Evolutionary conservation across 306 rosid species (phyloP), one percentile per base, ranked within the genome.

Genomic region (Lathyrus sativus): DNA sequence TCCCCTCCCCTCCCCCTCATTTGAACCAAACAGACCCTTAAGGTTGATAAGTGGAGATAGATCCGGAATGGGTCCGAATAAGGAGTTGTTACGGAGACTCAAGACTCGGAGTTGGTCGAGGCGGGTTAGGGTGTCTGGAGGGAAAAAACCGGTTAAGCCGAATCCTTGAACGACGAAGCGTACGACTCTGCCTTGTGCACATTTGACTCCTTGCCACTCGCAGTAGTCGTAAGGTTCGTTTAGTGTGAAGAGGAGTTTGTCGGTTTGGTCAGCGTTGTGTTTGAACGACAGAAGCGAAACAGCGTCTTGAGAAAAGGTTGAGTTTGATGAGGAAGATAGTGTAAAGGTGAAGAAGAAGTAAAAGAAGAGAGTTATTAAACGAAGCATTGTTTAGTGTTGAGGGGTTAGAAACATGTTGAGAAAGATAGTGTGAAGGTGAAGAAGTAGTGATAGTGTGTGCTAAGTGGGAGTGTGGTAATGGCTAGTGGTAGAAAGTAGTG

Each of bases 81-180:
- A 84, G 8, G 98, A 90, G 84, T 90, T 92, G 75, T 92, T 92
- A 17, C 72, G 82, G 63, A 92, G 87, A 42, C 81, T 85, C 44
- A 92, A 65, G 29, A 90, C 83, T 14, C 96, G 88, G 68, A 92
- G 93, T 84, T 92, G 98, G 85, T 83, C 88, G 72, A 92, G 93
- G 4, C 68, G 77, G 9, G 88, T 26, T 45, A 92, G 68, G 7
- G 96, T 85, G 68, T 80, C 0, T 0, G 93, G 61, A 1, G 89
- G 62, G 69, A 90, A 73, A n/a, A 53, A 5, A 67, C 96, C 98
- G 4, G 81, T 75, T 31, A 92, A 96, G 51, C 70, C 63, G 22
- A 70, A 74, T 49, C 67, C 50, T 3, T 59, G 91, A 26, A 88
- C 80, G 29, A 67, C 76, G 41, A 83, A 51, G 3, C 91, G 84